Evolutionary conservation across 345 rosid species (phyloP), one percentile per base, ranked within the genome.

Genomic region (Physaria fendleri): DNA sequence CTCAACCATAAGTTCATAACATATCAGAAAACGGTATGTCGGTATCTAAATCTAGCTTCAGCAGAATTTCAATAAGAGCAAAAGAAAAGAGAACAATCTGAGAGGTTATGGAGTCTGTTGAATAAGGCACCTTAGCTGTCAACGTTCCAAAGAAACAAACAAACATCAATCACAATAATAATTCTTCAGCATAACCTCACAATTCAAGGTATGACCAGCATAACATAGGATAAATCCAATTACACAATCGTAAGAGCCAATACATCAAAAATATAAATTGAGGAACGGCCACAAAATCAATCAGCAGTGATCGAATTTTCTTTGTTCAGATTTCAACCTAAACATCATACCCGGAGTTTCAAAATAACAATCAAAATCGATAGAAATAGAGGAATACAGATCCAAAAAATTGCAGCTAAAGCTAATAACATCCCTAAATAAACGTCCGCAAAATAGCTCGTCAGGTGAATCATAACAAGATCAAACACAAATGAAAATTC

Each of bases 1-100:
- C 59, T 61, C 47, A 60, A 20, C 22, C 59, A 67, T 21, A 15
- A n/a, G n/a, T n/a, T n/a, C n/a, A n/a, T n/a, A n/a, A n/a, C n/a
- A n/a, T n/a, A n/a, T n/a, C n/a, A n/a, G n/a, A n/a, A n/a, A n/a
- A n/a, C n/a, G n/a, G n/a, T n/a, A n/a, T n/a, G n/a, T n/a, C n/a
- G n/a, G n/a, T n/a, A n/a, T n/a, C 25, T 6, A 4, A 51, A n/a
- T 5, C 39, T 20, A 15, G 55, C 2, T 27, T 6, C 25, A 21
- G 22, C 18, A 35, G 24, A 38, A 45, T 10, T 5, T 37, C 4
- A 32, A 10, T 32, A 10, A 32, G 3, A 32, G 11, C 5, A 30
- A 41, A 1, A 16, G 18, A 25, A 46, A 6, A n/a, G n/a, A n/a
- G n/a, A n/a, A n/a, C n/a, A n/a, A n/a, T n/a, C n/a, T n/a, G n/a